These are phyloP conservation scores for Rugiboletus extremiorientalis DNA, from an alignment of 1,284 basidiomycete genomes.

Conservation along the genomic window DNA sequence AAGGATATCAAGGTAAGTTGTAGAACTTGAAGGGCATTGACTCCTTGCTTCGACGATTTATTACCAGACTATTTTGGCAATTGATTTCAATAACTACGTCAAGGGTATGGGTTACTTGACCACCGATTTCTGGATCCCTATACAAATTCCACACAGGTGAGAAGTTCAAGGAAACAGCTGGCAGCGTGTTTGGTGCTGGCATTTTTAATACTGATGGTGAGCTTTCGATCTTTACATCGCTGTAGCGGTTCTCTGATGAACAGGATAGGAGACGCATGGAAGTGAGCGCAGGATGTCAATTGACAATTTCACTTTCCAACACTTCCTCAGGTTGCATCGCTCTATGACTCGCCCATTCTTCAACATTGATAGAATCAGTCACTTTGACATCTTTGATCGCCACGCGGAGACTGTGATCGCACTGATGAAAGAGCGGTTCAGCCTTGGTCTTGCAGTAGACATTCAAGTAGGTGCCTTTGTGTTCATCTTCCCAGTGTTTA, in stretches of 20 bases:
- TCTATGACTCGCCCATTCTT: conserved; percentile 49
- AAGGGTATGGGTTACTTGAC: conserved; percentile 35
- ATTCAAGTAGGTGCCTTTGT: conserved; percentile 37
- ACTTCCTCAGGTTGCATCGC: conserved; percentile 40
- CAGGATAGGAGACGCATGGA: conserved; percentile 41
- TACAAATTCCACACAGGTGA: conserved; percentile 26
- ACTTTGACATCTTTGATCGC: conserved; percentile 49
- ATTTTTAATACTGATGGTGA: conserved; percentile 49
- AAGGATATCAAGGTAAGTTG: conserved; percentile 24
- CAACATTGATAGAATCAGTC: conserved; percentile 42
- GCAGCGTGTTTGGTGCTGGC: conserved; percentile 42
- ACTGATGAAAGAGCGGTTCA: conserved; percentile 36
- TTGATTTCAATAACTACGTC: conserved; percentile 43
- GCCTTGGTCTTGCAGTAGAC: conserved; percentile 39
- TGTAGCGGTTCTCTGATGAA: not conserved
- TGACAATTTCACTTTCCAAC: not conserved
- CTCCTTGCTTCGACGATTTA: not conserved
- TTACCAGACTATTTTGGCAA: conserved; percentile 38
- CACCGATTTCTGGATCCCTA: not conserved
- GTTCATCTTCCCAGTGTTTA: too few species aligned
- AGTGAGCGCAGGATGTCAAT: conserved; percentile 23
- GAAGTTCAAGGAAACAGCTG: conserved; percentile 28
- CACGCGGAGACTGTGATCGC: conserved; percentile 39
- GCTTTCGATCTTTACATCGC: not conserved
- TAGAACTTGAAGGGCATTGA: not conserved